phyloP scores from a whole-genome alignment of 106 monocot species.

The Hemerocallis citrina region DNA sequence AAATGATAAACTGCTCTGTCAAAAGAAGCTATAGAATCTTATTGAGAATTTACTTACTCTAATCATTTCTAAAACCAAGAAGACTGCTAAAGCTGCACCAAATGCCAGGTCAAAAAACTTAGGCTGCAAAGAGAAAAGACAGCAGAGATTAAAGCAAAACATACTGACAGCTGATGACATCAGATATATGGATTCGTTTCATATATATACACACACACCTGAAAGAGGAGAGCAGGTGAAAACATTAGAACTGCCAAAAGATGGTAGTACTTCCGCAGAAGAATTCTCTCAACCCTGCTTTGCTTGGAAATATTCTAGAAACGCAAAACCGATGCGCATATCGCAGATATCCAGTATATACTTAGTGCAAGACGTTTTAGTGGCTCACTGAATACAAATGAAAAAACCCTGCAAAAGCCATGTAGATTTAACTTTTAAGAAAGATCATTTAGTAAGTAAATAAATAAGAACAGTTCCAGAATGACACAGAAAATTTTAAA shows the following conservation, averaged over 20 bases:
- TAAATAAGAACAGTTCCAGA: background rate
- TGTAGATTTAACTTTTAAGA: no score
- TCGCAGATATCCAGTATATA: conserved; percentile 62
- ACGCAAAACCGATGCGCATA: conserved; percentile 54
- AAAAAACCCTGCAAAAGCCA: conserved; percentile 56
- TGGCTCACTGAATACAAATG: conserved; percentile 56
- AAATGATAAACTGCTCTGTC: background rate
- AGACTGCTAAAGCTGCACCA: conserved; percentile 75
- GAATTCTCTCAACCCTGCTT: conserved; percentile 82
- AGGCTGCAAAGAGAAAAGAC: conserved; percentile 41
- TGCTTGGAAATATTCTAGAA: conserved; percentile 89
- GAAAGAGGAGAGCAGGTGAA: conserved; percentile 66
- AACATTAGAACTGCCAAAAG: conserved; percentile 87
- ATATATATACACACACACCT: conserved; percentile 28
- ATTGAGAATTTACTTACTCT: conserved; percentile 51
- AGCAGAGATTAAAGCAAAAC: no score
- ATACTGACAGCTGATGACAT: no score
- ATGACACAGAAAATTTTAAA: background rate
- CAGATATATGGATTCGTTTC: no score
- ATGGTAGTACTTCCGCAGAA: conserved; percentile 94
- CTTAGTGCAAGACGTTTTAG: conserved; percentile 47
- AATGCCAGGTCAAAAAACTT: conserved; percentile 84
- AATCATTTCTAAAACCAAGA: conserved; percentile 78
- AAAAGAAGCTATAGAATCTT: background rate
- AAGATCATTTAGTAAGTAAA: background rate